Conservation (phyloP, 148 eudicot species). For the Camellia japonica region DNA sequence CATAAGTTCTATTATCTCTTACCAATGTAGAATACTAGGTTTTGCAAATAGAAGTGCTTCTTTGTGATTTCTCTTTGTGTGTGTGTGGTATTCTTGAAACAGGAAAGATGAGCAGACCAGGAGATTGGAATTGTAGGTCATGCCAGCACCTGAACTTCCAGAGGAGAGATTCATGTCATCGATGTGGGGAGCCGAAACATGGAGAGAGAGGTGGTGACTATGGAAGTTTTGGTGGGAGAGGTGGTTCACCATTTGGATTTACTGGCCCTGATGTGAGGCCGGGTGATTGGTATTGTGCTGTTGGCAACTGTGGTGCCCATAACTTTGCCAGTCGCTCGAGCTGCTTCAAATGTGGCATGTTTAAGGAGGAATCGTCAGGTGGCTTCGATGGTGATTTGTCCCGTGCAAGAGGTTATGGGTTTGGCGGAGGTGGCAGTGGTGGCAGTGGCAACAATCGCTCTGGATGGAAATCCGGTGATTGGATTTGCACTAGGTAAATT, state of each 20-base stretch:
- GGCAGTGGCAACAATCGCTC: constrained; percentile 43
- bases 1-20: too few species aligned
- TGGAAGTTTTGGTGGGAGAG: constrained; percentile 38
- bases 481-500: constrained; percentile 79
- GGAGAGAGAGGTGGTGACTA: constrained; percentile 33
- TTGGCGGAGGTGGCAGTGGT: constrained; percentile 22
- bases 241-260: constrained; percentile 44
- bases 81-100: too few species aligned
- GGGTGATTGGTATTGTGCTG: constrained; percentile 88
- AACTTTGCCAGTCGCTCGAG: constrained; percentile 91
- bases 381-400: constrained; percentile 47
- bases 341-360: constrained; percentile 91
- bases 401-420: constrained; percentile 38
- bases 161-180: constrained; percentile 85
- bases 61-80: not conserved
- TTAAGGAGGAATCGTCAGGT: constrained; percentile 58
- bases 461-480: constrained; percentile 94
- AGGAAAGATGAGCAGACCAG: constrained; percentile 77
- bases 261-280: constrained; percentile 93
- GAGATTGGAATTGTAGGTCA: constrained; percentile 95
- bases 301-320: constrained; percentile 86
- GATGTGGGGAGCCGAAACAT: constrained; percentile 70
- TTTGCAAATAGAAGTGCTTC: too few species aligned
- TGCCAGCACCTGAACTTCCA: constrained; percentile 93
- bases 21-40: too few species aligned